Evolutionary conservation across 2,329 filamentous ascomycete species (phyloP).

Genomic region (Dactylellina sp.): DNA sequence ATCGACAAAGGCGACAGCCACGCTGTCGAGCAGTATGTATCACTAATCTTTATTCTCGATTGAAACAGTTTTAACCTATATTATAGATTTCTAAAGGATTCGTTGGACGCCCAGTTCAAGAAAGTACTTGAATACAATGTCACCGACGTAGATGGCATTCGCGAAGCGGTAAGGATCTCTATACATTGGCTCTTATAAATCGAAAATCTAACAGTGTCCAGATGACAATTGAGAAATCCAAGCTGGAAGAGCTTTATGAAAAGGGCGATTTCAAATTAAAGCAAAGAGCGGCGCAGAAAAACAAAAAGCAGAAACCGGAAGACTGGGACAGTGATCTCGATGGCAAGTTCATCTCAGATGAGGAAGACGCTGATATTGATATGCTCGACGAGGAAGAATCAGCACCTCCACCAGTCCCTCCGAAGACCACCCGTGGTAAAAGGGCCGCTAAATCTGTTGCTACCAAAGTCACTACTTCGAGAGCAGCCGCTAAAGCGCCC

Average conservation of each 20-base stretch:
- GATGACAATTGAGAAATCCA: constrained; percentile 78
- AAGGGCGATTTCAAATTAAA: constrained; percentile 72
- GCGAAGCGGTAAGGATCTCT: constrained; percentile 66
- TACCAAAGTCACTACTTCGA: constrained; percentile 61
- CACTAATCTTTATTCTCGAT: constrained; percentile 64
- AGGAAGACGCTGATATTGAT: constrained; percentile 62
- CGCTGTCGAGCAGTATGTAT: constrained; percentile 58
- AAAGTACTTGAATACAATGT: constrained; percentile 76
- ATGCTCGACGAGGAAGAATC: constrained; percentile 66
- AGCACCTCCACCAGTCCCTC: constrained; percentile 63
- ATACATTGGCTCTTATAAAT: not conserved
- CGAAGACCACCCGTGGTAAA: constrained; percentile 42
- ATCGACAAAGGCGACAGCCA: constrained; percentile 96
- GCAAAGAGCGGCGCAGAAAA: constrained; percentile 61
- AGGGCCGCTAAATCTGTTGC: constrained; percentile 60
- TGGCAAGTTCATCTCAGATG: constrained; percentile 83
- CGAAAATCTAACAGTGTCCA: constrained; percentile 5
- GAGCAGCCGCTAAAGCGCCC: constrained; percentile 61
- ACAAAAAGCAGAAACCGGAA: constrained; percentile 76
- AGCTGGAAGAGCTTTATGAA: constrained; percentile 77
- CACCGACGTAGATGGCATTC: constrained; percentile 76
- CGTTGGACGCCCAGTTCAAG: constrained; percentile 76
- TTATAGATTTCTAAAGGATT: constrained; percentile 79
- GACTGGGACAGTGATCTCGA: constrained; percentile 91
- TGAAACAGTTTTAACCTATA: not conserved